These are phyloP conservation scores for Leccinum truebloodii DNA, from an alignment of 768 basidiomycete species.

Conservation along the genomic window DNA sequence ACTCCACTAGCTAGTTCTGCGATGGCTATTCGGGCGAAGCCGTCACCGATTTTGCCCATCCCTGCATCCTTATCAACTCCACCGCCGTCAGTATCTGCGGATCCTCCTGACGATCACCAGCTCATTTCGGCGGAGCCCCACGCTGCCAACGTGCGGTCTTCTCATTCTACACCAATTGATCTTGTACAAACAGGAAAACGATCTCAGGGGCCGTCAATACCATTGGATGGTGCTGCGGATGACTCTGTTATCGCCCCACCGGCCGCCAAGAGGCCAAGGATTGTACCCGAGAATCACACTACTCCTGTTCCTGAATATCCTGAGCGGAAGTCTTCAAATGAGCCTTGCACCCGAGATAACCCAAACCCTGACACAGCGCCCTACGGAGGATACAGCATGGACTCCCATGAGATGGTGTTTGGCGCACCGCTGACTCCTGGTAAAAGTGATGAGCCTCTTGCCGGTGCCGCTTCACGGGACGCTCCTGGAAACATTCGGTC, in stretches of 20 bases:
- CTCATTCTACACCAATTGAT: conserved; percentile 18
- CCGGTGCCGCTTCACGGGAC: neutral
- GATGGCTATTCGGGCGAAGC: conserved; percentile 39
- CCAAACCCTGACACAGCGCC: neutral
- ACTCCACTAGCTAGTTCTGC: conserved; percentile 42
- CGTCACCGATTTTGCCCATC: conserved; percentile 40
- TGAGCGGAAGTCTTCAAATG: conserved; percentile 10
- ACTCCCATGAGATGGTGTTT: neutral
- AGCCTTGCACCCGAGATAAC: conserved; percentile 4
- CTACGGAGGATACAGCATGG: neutral
- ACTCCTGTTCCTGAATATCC: neutral
- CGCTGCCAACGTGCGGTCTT: conserved; percentile 13
- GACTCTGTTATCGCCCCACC: conserved; percentile 24
- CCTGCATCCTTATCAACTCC: conserved; percentile 28
- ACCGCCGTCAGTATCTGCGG: conserved; percentile 23
- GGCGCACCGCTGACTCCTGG: conserved; percentile 5
- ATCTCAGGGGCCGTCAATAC: conserved; percentile 27
- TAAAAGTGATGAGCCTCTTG: conserved; percentile 2
- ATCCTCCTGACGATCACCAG: conserved; percentile 21
- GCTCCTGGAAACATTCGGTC: conserved; percentile 23
- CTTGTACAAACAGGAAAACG: conserved; percentile 29
- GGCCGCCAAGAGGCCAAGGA: conserved; percentile 24
- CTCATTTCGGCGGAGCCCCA: conserved; percentile 7
- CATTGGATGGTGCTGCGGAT: conserved; percentile 26
- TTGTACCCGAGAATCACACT: conserved; percentile 5